Conservation (phyloP, 768 basidiomycete genomes). For the Phanerodontia chrysosporium region DNA sequence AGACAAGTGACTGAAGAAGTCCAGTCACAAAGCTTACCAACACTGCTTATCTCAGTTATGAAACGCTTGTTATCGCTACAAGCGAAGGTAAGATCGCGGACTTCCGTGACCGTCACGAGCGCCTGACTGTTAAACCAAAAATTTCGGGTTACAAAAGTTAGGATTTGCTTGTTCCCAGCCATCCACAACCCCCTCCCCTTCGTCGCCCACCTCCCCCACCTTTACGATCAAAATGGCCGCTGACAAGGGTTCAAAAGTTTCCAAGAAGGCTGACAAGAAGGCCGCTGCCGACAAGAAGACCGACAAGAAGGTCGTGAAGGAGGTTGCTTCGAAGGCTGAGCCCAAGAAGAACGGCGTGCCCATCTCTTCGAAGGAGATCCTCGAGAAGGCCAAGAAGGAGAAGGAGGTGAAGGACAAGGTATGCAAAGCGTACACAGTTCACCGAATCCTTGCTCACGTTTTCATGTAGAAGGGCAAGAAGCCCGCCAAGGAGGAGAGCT, state of each 20-base stretch:
- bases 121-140: slow-evolving; percentile 15
- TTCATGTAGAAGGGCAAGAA: slow-evolving; percentile 7
- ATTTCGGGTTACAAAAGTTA: slow-evolving; percentile 11
- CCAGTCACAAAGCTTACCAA: neutral
- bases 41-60: neutral
- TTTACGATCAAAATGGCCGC: slow-evolving; percentile 29
- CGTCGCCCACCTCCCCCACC: slow-evolving; percentile 9
- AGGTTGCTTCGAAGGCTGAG: slow-evolving; percentile 22
- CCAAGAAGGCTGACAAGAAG: slow-evolving; percentile 38
- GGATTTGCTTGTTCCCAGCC: slow-evolving; percentile 14
- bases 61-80: no score
- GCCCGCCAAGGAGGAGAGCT: slow-evolving; percentile 26
- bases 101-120: slow-evolving; percentile 4
- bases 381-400: slow-evolving; percentile 36
- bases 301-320: slow-evolving; percentile 31
- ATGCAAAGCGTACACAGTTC: slow-evolving; percentile 1
- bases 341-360: slow-evolving; percentile 23
- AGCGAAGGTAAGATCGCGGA: neutral
- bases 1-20: neutral
- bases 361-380: slow-evolving; percentile 38
- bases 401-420: slow-evolving; percentile 25
- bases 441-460: neutral
- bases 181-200: slow-evolving; percentile 14
- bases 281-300: slow-evolving; percentile 30
- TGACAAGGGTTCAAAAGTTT: slow-evolving; percentile 13